A percentile compares a stretch with the other conserved stretches of the same genome.
phyloP scores from a whole-genome alignment of 306 rosid genomes.

The Medicago ruthenica region DNA sequence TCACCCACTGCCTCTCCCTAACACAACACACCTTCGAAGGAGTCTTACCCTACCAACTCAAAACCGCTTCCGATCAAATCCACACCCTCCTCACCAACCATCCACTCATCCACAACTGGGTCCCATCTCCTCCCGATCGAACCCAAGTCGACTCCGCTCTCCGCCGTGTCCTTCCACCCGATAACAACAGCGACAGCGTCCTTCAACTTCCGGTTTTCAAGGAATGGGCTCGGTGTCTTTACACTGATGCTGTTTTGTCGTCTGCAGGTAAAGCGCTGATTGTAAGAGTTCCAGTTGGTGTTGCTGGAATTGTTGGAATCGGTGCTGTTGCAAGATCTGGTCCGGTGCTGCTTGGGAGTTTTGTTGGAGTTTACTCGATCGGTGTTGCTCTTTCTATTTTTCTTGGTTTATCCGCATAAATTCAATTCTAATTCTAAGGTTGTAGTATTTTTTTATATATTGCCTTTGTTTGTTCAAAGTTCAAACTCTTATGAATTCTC shows the following conservation, averaged over 20 bases:
- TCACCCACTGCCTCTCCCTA: slow-evolving; percentile 64
- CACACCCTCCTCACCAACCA: slow-evolving; percentile 53
- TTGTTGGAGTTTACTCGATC: slow-evolving; percentile 69
- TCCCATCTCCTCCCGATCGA: slow-evolving; percentile 64
- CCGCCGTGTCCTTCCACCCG: slow-evolving; percentile 41
- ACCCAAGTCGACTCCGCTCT: slow-evolving; percentile 72
- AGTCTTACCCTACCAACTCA: slow-evolving; percentile 78
- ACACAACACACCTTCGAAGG: slow-evolving; percentile 70
- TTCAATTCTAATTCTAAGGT: neutral
- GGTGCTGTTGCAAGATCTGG: slow-evolving; percentile 64
- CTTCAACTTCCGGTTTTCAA: slow-evolving; percentile 56
- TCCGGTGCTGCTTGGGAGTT: slow-evolving; percentile 57
- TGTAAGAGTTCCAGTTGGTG: slow-evolving; percentile 68
- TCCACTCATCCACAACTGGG: slow-evolving; percentile 66
- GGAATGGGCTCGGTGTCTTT: slow-evolving; percentile 73
- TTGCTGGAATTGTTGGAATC: slow-evolving; percentile 72
- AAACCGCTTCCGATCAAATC: slow-evolving; percentile 68
- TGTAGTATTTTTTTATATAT: neutral
- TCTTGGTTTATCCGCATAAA: slow-evolving; percentile 55
- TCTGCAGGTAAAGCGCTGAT: slow-evolving; percentile 61
- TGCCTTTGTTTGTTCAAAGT: neutral
- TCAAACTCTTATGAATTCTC: too few relatives aligned
- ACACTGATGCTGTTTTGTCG: slow-evolving; percentile 55
- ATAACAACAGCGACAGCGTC: neutral
- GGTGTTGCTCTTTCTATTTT: slow-evolving; percentile 66